These are phyloP conservation scores for Suillus paluster DNA, from an alignment of 768 basidiomycete genomes.

Conservation along the genomic window DNA sequence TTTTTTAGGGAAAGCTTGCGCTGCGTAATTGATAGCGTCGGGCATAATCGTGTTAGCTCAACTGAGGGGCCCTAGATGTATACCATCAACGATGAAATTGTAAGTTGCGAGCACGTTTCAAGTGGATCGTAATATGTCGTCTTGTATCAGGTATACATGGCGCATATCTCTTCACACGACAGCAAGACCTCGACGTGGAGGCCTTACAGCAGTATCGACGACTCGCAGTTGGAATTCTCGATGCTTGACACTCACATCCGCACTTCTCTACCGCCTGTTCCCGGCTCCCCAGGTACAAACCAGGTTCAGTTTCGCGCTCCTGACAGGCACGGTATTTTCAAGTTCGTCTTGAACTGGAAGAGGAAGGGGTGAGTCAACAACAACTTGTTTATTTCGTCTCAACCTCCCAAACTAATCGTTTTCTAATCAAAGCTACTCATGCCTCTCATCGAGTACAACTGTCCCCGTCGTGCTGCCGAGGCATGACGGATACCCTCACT, in stretches of 20 bases:
- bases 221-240: slow-evolving; percentile 94
- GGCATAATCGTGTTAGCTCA: slow-evolving; percentile 73
- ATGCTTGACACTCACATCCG: slow-evolving; percentile 99
- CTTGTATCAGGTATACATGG: slow-evolving; percentile 64
- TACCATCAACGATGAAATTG: slow-evolving; percentile 85
- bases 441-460: slow-evolving; percentile 70
- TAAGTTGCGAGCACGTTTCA: slow-evolving; percentile 39
- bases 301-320: slow-evolving; percentile 86
- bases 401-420: background rate
- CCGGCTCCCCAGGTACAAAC: slow-evolving; percentile 67
- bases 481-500: slow-evolving; percentile 95
- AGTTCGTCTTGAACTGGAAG: slow-evolving; percentile 90
- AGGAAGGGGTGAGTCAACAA: slow-evolving; percentile 72
- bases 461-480: slow-evolving; percentile 91
- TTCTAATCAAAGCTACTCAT: slow-evolving; percentile 63
- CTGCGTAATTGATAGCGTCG: slow-evolving; percentile 75
- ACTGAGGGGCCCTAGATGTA: slow-evolving; percentile 72
- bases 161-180: slow-evolving; percentile 74
- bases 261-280: slow-evolving; percentile 66
- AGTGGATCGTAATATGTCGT: slow-evolving; percentile 9
- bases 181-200: slow-evolving; percentile 62
- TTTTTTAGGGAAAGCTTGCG: slow-evolving; percentile 85
- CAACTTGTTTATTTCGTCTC: background rate
- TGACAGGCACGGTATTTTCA: slow-evolving; percentile 98
- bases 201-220: slow-evolving; percentile 70